A percentile compares a stretch with the other conserved stretches of the same genome.
These are phyloP conservation scores for Sarocladiaceae sp. DNA, from an alignment of 2,329 filamentous ascomycete genomes.

Conservation along the genomic window DNA sequence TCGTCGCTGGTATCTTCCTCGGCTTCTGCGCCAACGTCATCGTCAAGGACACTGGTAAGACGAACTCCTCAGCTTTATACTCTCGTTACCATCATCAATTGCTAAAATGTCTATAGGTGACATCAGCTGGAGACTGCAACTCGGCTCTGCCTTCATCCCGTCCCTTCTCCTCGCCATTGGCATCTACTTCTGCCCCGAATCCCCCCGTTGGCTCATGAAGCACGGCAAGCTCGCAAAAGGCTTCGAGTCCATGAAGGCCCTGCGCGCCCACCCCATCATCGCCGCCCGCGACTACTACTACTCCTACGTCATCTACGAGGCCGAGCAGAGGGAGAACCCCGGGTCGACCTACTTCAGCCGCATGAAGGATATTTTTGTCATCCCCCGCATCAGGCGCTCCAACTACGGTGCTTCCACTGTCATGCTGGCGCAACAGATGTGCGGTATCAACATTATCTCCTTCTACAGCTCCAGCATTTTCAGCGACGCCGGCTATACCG, in stretches of 20 bases:
- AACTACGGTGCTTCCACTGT: constrained; percentile 13
- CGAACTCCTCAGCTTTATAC: too few relatives aligned
- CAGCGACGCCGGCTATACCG: constrained; percentile 19
- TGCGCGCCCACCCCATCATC: constrained; percentile 15
- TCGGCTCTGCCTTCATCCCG: constrained; percentile 51
- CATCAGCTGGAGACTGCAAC: constrained; percentile 56
- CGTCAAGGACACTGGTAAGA: constrained; percentile 41
- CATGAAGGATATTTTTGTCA: constrained; percentile 11
- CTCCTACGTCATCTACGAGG: constrained; percentile 12
- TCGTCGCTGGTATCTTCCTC: constrained; percentile 30
- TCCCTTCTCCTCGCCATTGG: constrained; percentile 45
- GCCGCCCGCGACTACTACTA: constrained; percentile 15
- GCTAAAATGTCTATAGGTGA: constrained; percentile 6
- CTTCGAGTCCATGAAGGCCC: constrained; percentile 40
- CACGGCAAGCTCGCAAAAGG: constrained; percentile 51
- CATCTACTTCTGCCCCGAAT: constrained; percentile 60
- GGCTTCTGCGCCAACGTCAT: constrained; percentile 49
- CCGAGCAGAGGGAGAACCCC: constrained; percentile 8
- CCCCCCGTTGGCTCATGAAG: constrained; percentile 53
- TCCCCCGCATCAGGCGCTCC: constrained; percentile 11
- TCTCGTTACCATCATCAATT: not conserved
- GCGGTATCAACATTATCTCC: constrained; percentile 17
- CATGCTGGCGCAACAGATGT: constrained; percentile 13
- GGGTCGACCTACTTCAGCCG: constrained; percentile 11
- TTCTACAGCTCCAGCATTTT: constrained; percentile 26